phyloP scores from a whole-genome alignment of 208 protist species.

The Crithidia acanthocephali region DNA sequence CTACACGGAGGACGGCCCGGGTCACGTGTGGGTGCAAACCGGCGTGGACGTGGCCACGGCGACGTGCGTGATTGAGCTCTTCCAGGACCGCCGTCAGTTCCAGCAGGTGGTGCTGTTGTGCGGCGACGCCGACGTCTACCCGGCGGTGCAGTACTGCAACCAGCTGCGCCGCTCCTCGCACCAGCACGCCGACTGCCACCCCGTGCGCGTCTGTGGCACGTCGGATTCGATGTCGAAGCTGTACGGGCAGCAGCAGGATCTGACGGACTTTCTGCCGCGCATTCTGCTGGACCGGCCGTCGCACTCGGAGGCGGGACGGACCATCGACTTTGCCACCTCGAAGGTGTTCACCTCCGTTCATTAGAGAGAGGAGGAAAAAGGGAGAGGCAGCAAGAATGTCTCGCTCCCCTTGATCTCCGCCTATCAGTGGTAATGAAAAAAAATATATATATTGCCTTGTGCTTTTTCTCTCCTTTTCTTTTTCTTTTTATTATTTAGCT shows the following conservation, averaged over 20 bases:
- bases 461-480: not conserved
- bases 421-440: too few species aligned
- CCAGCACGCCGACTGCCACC: constrained; percentile 38
- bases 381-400: too few species aligned
- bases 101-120: constrained; percentile 86
- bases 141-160: constrained; percentile 85
- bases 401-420: too few species aligned
- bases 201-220: constrained; percentile 85
- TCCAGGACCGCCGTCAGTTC: constrained; percentile 63
- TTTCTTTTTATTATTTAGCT: not conserved
- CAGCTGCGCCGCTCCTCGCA: constrained; percentile 44
- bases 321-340: constrained; percentile 60
- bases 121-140: constrained; percentile 82
- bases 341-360: constrained; percentile 33
- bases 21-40: constrained; percentile 85
- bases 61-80: constrained; percentile 79
- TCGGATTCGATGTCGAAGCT: constrained; percentile 70
- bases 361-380: not conserved
- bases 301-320: constrained; percentile 63
- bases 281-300: constrained; percentile 70
- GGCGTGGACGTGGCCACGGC: constrained; percentile 87
- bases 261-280: constrained; percentile 84
- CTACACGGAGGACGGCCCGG: constrained; percentile 73
- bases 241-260: constrained; percentile 82
- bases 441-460: too few species aligned